Evolutionary conservation across 805 yeast genomes (phyloP), one percentile per base, ranked within the genome.

Genomic region (Starmerella bombi): DNA sequence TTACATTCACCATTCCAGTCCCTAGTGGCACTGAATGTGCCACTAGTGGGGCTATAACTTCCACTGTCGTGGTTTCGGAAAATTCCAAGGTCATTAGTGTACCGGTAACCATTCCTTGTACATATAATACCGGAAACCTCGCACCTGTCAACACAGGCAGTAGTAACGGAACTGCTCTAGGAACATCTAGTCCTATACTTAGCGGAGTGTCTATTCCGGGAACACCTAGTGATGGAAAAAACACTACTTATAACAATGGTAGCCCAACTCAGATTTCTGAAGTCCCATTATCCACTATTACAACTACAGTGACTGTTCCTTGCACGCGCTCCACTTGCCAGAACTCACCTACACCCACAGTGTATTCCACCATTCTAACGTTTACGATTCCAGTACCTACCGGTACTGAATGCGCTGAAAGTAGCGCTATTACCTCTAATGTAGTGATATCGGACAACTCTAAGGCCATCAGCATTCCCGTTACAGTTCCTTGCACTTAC

Each of bases 401-500:
- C 9, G 37, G 20, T 5, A 25, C 32, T 20, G 46, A 39, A 25
- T 43, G 43, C 25, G 30, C 38, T n/a, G 37, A 49, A 3, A 17
- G 29, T 34, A 35, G 47, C 2, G 28, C 37, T 1, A 16, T 40
- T 14, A 27, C 34, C 18, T 37, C 45, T 14, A 37, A 45, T 7
- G 41, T 37, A 3, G 12, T 44, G 3, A 33, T 49, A 7, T 41
- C 44, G 15, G 45, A 45, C 4, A 44, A 36, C 9, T 40, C 49
- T 10, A 35, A 34, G 16, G 25, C 21, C 10, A 37, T 39, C 12
- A 42, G 43, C 9, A 27, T 44, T n/a, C 50, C 50, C 2, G 44
- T 46, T 28, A 42, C 34, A 16, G 38, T 32, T 17, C 22, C 37
- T n/a, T 8, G 14, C 7, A 20, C 33, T 12, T n/a, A 12, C 31